Conservation (phyloP, 768 basidiomycete genomes). For the Xanthoconium purpureum region DNA sequence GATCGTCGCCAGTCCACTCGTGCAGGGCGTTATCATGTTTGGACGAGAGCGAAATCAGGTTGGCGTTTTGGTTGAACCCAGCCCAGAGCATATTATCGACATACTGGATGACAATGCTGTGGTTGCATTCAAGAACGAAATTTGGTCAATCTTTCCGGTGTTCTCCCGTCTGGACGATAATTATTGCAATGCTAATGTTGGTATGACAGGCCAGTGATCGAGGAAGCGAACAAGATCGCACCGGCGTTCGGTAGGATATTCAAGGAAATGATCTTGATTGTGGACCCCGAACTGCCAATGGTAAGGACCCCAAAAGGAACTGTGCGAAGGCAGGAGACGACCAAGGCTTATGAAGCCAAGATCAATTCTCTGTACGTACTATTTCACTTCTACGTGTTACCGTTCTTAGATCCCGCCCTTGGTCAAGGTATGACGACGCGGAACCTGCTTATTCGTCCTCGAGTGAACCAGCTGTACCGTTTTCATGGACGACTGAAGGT, state of each 20-base stretch:
- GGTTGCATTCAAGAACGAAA: constrained; percentile 8
- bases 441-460: neutral
- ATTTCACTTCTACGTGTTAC: neutral
- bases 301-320: constrained; percentile 35
- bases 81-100: constrained; percentile 10
- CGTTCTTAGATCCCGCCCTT: neutral
- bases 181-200: neutral
- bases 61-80: constrained; percentile 32
- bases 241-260: constrained; percentile 42
- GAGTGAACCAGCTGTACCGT: neutral
- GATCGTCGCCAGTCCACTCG: constrained; percentile 10
- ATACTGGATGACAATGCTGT: neutral
- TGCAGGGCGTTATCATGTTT: constrained; percentile 29
- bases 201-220: constrained; percentile 34
- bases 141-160: constrained; percentile 19
- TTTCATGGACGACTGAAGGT: neutral
- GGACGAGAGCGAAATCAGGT: constrained; percentile 29
- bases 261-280: constrained; percentile 51
- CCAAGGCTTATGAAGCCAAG: constrained; percentile 26
- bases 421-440: neutral
- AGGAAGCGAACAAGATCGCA: constrained; percentile 38
- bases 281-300: constrained; percentile 39
- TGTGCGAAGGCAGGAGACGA: constrained; percentile 11
- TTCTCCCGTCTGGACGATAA: no score
- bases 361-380: constrained; percentile 10